Evolutionary conservation across 2,329 filamentous ascomycete species (phyloP).

Genomic region (Camptophora hylomeconis): DNA sequence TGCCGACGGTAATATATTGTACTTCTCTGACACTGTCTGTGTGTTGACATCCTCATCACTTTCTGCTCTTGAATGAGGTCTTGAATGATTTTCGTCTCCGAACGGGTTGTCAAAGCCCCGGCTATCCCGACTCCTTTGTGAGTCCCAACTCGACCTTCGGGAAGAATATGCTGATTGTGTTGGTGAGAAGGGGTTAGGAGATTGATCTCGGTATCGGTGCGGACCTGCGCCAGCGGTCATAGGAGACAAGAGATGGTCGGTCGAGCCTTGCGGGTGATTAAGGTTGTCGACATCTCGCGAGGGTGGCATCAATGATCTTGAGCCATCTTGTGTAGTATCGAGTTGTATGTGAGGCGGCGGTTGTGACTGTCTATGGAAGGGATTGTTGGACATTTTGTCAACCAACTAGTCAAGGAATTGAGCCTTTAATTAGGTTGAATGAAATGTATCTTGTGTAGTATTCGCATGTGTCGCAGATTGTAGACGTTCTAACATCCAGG

Average conservation of each 20-base stretch:
- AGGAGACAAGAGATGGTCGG: constrained; percentile 17
- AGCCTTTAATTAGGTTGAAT: no score
- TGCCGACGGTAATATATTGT: constrained; percentile 56
- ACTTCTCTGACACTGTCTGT: constrained; percentile 61
- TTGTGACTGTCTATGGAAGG: no score
- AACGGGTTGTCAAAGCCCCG: constrained; percentile 41
- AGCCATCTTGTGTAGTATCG: no score
- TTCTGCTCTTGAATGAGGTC: constrained; percentile 34
- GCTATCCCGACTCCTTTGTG: constrained; percentile 43
- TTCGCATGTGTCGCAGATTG: no score
- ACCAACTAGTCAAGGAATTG: no score
- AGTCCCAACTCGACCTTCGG: constrained; percentile 52
- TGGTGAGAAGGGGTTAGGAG: constrained; percentile 34
- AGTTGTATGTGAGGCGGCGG: constrained; percentile 6
- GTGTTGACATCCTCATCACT: constrained; percentile 56
- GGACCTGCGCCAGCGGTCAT: constrained; percentile 12
- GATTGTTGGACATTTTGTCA: no score
- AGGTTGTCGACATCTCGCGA: constrained; percentile 17
- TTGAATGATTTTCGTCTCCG: constrained; percentile 47
- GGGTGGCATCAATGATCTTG: no score
- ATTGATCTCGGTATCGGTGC: constrained; percentile 32
- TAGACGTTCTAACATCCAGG: no score
- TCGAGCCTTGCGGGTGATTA: constrained; percentile 11
- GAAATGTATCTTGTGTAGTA: no score
- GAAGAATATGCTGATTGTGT: constrained; percentile 41